These are phyloP conservation scores for Trifolium fragiferum DNA, from an alignment of 306 rosid genomes.

Conservation along the genomic window DNA sequence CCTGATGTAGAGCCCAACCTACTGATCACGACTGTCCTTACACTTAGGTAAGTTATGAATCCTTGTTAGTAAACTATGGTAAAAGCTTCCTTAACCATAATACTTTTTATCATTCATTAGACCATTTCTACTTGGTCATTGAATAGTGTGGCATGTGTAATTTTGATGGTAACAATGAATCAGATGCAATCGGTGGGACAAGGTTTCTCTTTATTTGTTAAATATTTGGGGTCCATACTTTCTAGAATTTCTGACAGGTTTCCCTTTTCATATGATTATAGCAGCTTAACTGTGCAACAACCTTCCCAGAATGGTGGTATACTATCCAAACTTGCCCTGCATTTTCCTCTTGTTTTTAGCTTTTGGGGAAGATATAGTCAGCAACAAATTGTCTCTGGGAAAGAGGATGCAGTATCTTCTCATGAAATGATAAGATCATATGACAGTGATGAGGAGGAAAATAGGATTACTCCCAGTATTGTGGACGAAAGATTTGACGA, in stretches of 20 bases:
- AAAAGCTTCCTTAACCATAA: conserved; percentile 1
- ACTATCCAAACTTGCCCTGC: conserved; percentile 72
- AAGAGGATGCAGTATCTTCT: conserved; percentile 44
- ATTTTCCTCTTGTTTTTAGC: conserved; percentile 70
- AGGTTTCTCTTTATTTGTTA: conserved; percentile 22
- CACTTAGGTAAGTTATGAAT: conserved; percentile 63
- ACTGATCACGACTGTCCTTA: conserved; percentile 73
- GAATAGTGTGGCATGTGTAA: conserved; percentile 10
- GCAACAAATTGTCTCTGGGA: conserved; percentile 44
- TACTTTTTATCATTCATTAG: conserved; percentile 20
- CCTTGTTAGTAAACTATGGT: conserved; percentile 27
- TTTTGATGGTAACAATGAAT: conserved; percentile 30
- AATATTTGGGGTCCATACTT: conserved; percentile 22
- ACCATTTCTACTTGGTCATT: conserved; percentile 22
- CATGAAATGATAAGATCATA: conserved; percentile 42
- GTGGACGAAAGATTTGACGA: conserved; percentile 44
- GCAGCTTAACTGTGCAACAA: conserved; percentile 52
- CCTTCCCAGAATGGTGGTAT: conserved; percentile 62
- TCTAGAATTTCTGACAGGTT: conserved; percentile 37
- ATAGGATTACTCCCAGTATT: conserved; percentile 43
- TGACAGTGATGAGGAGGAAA: conserved; percentile 42
- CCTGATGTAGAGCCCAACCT: conserved; percentile 78
- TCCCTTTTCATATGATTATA: conserved; percentile 39
- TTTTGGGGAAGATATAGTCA: conserved; percentile 57
- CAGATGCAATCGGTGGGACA: not conserved